phyloP scores from a whole-genome alignment of 345 rosid genomes.

The Populus tremula region DNA sequence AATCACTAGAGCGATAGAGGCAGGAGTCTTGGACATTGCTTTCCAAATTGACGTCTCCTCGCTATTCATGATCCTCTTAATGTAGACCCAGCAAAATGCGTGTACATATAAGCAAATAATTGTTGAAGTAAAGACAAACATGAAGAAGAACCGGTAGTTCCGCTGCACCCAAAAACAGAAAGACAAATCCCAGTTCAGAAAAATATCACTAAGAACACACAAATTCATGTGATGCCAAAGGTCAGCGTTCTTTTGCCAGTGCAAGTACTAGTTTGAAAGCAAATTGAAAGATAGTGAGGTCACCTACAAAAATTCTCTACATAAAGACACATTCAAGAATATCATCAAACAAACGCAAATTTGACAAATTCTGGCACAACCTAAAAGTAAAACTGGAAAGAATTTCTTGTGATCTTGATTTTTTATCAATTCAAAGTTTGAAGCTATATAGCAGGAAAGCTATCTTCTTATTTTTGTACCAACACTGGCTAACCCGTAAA shows the following conservation, averaged over 20 bases:
- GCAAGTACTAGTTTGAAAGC: neutral
- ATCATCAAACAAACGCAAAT: neutral
- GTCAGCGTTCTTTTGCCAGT: neutral
- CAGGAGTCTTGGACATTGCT: constrained; percentile 80
- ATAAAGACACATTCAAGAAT: neutral
- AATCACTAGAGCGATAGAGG: constrained; percentile 71
- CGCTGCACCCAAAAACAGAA: constrained; percentile 60
- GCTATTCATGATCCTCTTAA: constrained; percentile 57
- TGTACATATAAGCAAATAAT: constrained; percentile 83
- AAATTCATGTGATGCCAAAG: neutral
- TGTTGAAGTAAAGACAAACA: constrained; percentile 69
- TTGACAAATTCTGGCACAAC: neutral
- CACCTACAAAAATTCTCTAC: neutral
- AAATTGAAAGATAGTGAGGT: neutral
- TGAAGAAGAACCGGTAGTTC: constrained; percentile 92
- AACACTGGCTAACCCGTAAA: neutral
- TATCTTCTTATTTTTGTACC: neutral
- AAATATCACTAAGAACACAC: constrained; percentile 1
- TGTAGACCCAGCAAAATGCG: constrained; percentile 85
- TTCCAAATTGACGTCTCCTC: constrained; percentile 69
- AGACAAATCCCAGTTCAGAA: constrained; percentile 2
- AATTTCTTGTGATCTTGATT: neutral
- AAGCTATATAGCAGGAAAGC: neutral
- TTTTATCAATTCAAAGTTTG: neutral
- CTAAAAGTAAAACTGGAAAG: neutral